Evolutionary conservation across 805 yeast species (phyloP), one percentile per base, ranked within the genome.

Genomic region (Ogataea minuta): DNA sequence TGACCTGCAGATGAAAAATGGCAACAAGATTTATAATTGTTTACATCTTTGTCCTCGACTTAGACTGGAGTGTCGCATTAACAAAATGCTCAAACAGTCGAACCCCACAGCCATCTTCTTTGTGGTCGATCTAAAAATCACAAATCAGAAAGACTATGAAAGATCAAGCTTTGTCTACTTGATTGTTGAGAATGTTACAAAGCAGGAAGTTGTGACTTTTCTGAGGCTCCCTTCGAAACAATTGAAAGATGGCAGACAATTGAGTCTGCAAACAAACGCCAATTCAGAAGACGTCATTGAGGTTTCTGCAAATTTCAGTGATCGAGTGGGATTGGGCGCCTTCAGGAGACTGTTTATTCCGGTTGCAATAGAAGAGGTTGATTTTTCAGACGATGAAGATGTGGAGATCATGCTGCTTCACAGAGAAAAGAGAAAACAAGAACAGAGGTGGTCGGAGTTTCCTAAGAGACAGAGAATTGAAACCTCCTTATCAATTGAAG

Each of bases 141-240:
- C 17, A 12, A 33, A 33, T 33, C 12, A 23, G 11, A 9, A 3
- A n/a, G 15, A 4, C 13, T 17, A 19, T 7, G 23, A 27, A 9
- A 14, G n/a, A 8, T 14, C 27, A 4, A 27, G 27, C 28, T 29
- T 23, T 24, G 14, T 31, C 29, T 39, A 9, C 35, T 32, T 14
- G 36, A 3, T 28, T 9, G 7, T 17, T 23, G 20, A 10, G 9
- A 25, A 9, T 12, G 19, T 39, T 8, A 21, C 28, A 10, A 14
- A 28, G 6, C 76, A 76, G 0, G 48, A 32, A 3, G 44, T 76
- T 9, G 37, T 74, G 6, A 79, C 72, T 42, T 75, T 71, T 39
- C 59, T 77, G 40, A 64, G 72, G 43, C 52, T 72, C 1, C 54
- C 56, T 7, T 36, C 53, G 14, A 57, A 41, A 16, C 24, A 66